Evolutionary conservation across 345 rosid genomes (phyloP).

Genomic region (Abelmoschus esculentus): DNA sequence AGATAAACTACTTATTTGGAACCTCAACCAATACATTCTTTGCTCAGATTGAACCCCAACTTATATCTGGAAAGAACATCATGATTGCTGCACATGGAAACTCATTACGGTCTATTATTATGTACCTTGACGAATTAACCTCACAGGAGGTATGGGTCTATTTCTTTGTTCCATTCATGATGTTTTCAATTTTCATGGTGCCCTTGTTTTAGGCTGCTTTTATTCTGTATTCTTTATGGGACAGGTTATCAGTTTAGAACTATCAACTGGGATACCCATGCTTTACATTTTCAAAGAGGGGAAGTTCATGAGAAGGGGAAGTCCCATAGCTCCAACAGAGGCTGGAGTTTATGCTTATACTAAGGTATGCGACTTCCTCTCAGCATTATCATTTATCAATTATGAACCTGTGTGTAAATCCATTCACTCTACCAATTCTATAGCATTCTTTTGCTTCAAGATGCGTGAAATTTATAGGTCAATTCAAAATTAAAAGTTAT

Average conservation of each 20-base stretch:
- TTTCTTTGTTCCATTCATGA: neutral
- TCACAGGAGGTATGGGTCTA: conserved; percentile 68
- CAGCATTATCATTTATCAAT: neutral
- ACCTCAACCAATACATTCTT: neutral
- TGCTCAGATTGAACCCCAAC: conserved; percentile 81
- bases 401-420: conserved; percentile 1
- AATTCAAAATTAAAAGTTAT: neutral
- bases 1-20: neutral
- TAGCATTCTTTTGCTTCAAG: neutral
- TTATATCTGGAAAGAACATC: conserved; percentile 69
- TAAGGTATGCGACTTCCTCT: conserved; percentile 38
- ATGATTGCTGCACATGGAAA: conserved; percentile 98
- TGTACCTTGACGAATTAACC: conserved; percentile 94
- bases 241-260: conserved; percentile 75
- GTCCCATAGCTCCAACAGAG: conserved; percentile 82
- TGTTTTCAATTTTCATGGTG: too few species aligned
- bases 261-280: conserved; percentile 91
- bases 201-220: too few species aligned
- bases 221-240: neutral
- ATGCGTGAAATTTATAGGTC: neutral
- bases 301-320: conserved; percentile 81
- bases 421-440: neutral
- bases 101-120: conserved; percentile 85
- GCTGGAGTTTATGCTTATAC: conserved; percentile 97
- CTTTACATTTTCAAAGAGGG: conserved; percentile 90